These are phyloP conservation scores for Emmonsia crescens DNA, from an alignment of 2,329 filamentous ascomycete genomes.

Conservation along the genomic window DNA sequence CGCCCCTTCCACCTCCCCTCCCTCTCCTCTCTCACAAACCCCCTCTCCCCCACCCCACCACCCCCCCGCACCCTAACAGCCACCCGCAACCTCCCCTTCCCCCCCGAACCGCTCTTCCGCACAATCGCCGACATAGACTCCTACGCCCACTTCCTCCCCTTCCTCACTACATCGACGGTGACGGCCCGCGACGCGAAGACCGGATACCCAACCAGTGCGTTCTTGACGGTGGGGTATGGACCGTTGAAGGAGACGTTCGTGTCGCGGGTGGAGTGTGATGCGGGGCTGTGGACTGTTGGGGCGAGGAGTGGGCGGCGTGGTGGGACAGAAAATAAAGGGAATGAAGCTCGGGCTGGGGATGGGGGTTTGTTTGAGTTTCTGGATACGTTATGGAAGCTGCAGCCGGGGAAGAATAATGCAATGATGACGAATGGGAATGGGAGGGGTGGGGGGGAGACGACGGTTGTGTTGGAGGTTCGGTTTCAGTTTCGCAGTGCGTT, in stretches of 20 bases:
- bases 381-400: constrained; percentile 34
- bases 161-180: constrained; percentile 67
- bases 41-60: constrained; percentile 16
- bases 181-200: constrained; percentile 55
- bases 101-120: constrained; percentile 59
- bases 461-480: constrained; percentile 64
- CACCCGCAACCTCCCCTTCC: constrained; percentile 65
- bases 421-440: constrained; percentile 11
- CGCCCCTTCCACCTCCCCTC: constrained; percentile 11
- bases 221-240: constrained; percentile 76
- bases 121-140: constrained; percentile 80
- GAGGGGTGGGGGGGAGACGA: constrained; percentile 43
- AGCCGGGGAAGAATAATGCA: constrained; percentile 19
- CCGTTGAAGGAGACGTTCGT: constrained; percentile 75
- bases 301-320: constrained; percentile 40
- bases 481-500: constrained; percentile 85
- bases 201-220: constrained; percentile 56
- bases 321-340: constrained; percentile 20
- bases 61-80: constrained; percentile 60
- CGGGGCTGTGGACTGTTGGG: constrained; percentile 57
- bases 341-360: constrained; percentile 53
- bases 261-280: constrained; percentile 66
- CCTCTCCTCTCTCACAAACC: constrained; percentile 9
- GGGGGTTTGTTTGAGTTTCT: constrained; percentile 46
- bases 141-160: constrained; percentile 83